These are phyloP conservation scores for Daedalea quercina DNA, from an alignment of 768 basidiomycete genomes.

Conservation along the genomic window DNA sequence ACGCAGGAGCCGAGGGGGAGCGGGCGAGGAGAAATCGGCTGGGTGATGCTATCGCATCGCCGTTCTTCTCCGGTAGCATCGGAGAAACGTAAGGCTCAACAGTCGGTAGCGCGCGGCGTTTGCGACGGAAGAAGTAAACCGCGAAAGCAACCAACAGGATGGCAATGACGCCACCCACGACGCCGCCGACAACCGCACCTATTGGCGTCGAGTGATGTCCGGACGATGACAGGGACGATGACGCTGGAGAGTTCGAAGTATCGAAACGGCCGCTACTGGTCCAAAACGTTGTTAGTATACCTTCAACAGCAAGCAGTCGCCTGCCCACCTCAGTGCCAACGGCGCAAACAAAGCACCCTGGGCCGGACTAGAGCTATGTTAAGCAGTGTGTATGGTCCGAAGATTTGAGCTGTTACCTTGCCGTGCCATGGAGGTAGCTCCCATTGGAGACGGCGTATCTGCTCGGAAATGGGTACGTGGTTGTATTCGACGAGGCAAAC, in stretches of 20 bases:
- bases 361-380: no score
- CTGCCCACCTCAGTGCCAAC: background rate
- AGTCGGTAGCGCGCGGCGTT: background rate
- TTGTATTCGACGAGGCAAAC: background rate
- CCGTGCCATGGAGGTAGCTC: background rate
- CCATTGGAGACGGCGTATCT: background rate
- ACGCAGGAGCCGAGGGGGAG: no score
- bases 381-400: background rate
- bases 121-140: slow-evolving; percentile 19
- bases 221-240: no score
- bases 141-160: slow-evolving; percentile 18
- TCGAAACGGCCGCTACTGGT: no score
- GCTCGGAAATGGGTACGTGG: background rate
- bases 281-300: background rate
- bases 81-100: no score
- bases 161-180: slow-evolving; percentile 21
- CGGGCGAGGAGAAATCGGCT: no score
- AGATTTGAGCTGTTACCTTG: background rate
- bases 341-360: background rate
- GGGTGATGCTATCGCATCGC: no score
- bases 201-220: no score
- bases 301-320: background rate
- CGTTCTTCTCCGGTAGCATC: no score
- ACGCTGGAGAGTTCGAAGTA: no score
- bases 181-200: slow-evolving; percentile 24